Conservation (phyloP, 495 filamentous ascomycete species). For the Xylaria intraflava region DNA sequence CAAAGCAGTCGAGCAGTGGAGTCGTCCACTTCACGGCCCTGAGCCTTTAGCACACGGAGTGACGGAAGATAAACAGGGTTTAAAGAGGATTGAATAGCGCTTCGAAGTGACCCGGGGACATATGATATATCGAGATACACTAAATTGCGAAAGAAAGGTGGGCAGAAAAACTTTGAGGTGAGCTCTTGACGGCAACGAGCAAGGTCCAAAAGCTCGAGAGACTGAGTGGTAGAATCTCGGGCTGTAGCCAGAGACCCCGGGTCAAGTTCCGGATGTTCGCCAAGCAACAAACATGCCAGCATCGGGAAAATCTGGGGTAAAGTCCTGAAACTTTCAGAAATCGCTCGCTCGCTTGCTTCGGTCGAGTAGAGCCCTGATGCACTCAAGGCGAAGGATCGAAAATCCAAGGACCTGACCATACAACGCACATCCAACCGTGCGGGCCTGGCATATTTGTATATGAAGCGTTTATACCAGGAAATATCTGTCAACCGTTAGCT, state of each 20-base stretch:
- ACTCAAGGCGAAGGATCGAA: constrained; percentile 26
- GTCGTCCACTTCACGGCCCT: constrained; percentile 34
- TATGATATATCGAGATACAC: constrained; percentile 43
- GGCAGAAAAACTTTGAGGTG: constrained; percentile 23
- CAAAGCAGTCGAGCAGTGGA: constrained; percentile 22
- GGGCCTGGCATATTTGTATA: constrained; percentile 21
- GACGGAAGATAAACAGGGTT: constrained; percentile 25
- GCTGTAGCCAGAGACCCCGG: constrained; percentile 16
- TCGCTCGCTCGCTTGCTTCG: constrained; percentile 23
- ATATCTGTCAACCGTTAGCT: constrained; percentile 24
- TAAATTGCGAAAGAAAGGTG: constrained; percentile 23
- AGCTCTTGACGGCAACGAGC: constrained; percentile 27
- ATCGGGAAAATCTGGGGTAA: constrained; percentile 27
- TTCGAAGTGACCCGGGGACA: constrained; percentile 29
- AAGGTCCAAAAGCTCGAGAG: constrained; percentile 30
- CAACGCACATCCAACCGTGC: constrained; percentile 22
- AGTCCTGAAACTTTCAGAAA: constrained; percentile 25
- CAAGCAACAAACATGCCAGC: constrained; percentile 34
- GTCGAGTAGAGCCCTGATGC: constrained; percentile 28
- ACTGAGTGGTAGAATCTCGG: not conserved
- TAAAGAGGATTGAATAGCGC: constrained; percentile 20
- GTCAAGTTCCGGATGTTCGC: constrained; percentile 32
- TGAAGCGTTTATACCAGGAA: constrained; percentile 34
- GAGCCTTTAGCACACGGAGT: constrained; percentile 36
- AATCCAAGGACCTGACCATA: constrained; percentile 33